Base-by-base conservation (phyloP, 2,329 filamentous ascomycete species). In the Aspergillus carbonarius region DNA sequence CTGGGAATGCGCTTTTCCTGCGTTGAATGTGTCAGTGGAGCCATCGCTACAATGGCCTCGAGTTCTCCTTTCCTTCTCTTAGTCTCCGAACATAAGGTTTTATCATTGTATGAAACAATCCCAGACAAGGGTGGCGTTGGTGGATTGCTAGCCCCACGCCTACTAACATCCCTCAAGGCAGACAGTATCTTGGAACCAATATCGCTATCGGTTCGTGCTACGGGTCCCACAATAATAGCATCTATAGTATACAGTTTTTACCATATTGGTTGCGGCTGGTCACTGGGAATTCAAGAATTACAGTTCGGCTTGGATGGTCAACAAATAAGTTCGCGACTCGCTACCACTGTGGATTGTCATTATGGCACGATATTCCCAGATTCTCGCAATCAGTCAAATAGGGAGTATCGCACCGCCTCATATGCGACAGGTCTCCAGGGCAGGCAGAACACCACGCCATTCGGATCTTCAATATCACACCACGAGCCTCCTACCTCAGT, bases 211-310 rank as follows among this genome's bases (percentile, higher is more conserved):
- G 84, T 98, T 37, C 86, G 92, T n/a, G 83, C 81, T 25, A 85
- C 85, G 13, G 72, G 84, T 0, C 78, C 79, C 3, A 84, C 84
- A 10, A 84, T 91, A 17, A 84, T 92, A n/a, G 89, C 91, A 1
- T 92, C 91, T 0, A 90, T 97, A 59, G 93, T 91, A 1, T 97
- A 96, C 72, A 90, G 91, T 0, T 86, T 96, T 63, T 87, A 89
- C 15, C 89, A 90, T 2, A 85, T 87, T 66, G 81, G 88, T 3
- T 87, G 86, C 44, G 92, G 92, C 27, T 97, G 93, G 91, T 92
- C 90, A 7, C 84, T 96, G 15, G 93, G 92, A 2, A 85, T 98
- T n/a, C 93, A 98, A 73, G 93, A 97, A 73, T 79, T 97, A 44
- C 87, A 89, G 58, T 82, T 96, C n/a, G 75, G 75, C 34, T 73